A percentile compares a stretch with the other conserved stretches of the same genome.
Conservation (phyloP, 352 stramenopile genomes). For the Stephanocyclus meneghinianus region DNA sequence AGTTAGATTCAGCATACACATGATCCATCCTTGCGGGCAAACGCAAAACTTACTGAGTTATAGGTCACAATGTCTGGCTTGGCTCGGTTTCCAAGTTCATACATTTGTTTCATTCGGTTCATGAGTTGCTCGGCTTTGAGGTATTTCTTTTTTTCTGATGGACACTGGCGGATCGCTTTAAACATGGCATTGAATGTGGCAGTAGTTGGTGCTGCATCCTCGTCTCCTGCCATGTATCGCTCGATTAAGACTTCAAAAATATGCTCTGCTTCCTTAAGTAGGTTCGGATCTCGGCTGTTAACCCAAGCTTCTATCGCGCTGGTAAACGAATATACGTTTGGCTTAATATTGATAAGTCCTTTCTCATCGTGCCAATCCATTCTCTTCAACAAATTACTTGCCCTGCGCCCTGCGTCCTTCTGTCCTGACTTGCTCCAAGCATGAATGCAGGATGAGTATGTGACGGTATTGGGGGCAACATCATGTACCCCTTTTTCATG, state of each 20-base stretch:
- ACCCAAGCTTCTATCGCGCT: slow-evolving; percentile 48
- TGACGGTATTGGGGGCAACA: slow-evolving; percentile 46
- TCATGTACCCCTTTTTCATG: slow-evolving; percentile 36
- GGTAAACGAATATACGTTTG: slow-evolving; percentile 50
- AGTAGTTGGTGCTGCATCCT: slow-evolving; percentile 33
- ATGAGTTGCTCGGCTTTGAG: slow-evolving; percentile 38
- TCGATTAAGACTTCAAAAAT: slow-evolving; percentile 55
- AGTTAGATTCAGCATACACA: not conserved
- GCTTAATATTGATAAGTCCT: slow-evolving; percentile 42
- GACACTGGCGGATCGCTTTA: slow-evolving; percentile 39
- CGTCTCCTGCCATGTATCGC: slow-evolving; percentile 26
- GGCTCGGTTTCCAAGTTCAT: slow-evolving; percentile 22
- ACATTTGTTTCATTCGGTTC: slow-evolving; percentile 40
- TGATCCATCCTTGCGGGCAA: not conserved
- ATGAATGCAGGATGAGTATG: slow-evolving; percentile 43
- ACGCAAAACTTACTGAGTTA: slow-evolving; percentile 35
- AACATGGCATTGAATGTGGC: slow-evolving; percentile 41
- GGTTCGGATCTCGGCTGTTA: slow-evolving; percentile 32
- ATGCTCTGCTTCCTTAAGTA: slow-evolving; percentile 28
- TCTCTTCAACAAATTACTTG: slow-evolving; percentile 31
- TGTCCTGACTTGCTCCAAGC: slow-evolving; percentile 42
- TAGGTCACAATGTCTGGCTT: slow-evolving; percentile 48
- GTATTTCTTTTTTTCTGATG: slow-evolving; percentile 21
- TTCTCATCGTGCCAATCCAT: slow-evolving; percentile 45
- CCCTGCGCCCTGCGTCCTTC: slow-evolving; percentile 27